Conservation (phyloP, 495 filamentous ascomycete genomes). For the Letharia lupina region DNA sequence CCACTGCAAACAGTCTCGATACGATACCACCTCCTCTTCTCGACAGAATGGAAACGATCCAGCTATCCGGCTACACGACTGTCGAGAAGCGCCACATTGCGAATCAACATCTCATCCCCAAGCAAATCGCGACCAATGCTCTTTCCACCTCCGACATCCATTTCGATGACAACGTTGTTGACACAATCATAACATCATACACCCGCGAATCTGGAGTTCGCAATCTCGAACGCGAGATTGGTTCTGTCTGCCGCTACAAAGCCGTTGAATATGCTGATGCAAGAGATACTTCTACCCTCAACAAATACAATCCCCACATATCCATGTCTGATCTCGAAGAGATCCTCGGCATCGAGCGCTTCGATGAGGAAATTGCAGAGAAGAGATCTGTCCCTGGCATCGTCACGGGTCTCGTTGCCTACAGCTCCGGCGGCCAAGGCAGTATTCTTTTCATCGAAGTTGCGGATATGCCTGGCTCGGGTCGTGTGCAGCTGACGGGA, state of each 20-base stretch:
- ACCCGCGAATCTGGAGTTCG: conserved; percentile 97
- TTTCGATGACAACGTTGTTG: conserved; percentile 73
- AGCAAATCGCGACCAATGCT: conserved; percentile 79
- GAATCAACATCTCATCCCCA: conserved; percentile 83
- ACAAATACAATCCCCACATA: conserved; percentile 66
- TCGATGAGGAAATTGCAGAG: conserved; percentile 92
- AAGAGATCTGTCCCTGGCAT: conserved; percentile 81
- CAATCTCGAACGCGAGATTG: conserved; percentile 91
- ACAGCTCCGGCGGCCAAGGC: conserved; percentile 84
- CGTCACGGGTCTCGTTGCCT: conserved; percentile 96
- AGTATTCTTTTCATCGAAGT: conserved; percentile 98
- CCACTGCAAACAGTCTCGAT: conserved; percentile 93
- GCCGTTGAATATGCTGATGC: conserved; percentile 91
- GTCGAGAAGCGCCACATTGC: conserved; percentile 98
- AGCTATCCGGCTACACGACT: conserved; percentile 89
- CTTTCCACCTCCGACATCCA: conserved; percentile 63
- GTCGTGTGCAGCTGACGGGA: conserved; percentile 91
- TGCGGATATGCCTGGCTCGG: conserved; percentile 90
- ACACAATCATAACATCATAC: conserved; percentile 91
- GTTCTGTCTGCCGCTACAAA: conserved; percentile 88
- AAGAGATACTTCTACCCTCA: conserved; percentile 60
- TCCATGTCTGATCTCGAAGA: conserved; percentile 72
- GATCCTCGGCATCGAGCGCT: conserved; percentile 89
- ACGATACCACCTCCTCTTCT: conserved; percentile 93
- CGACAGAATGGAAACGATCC: conserved; percentile 93